These are phyloP conservation scores for Leptographium procerum DNA, from an alignment of 2,329 filamentous ascomycete genomes.

Conservation along the genomic window DNA sequence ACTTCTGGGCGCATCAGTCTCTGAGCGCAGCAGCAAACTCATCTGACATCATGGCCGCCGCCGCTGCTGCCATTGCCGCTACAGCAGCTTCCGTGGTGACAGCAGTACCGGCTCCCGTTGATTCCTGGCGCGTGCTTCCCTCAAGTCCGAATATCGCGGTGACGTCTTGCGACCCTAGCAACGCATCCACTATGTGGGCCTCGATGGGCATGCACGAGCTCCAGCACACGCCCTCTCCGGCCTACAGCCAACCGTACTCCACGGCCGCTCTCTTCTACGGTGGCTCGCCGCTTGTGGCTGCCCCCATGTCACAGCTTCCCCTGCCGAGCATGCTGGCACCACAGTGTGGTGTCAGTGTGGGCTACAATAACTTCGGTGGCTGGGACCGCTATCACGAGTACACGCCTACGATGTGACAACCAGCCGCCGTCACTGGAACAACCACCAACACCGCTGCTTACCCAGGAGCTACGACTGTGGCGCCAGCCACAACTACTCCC, in stretches of 20 bases:
- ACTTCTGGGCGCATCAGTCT: constrained; percentile 64
- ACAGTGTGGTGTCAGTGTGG: constrained; percentile 62
- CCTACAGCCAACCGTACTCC: constrained; percentile 68
- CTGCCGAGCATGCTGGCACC: constrained; percentile 78
- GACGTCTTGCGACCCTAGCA: constrained; percentile 48
- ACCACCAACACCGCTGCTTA: constrained; percentile 18
- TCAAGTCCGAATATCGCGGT: constrained; percentile 68
- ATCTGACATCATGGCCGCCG: constrained; percentile 5
- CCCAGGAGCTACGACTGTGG: constrained; percentile 32
- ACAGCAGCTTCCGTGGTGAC: constrained; percentile 4
- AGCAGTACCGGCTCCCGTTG: constrained; percentile 54
- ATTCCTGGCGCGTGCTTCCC: constrained; percentile 82
- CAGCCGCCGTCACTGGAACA: constrained; percentile 36
- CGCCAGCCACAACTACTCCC: constrained; percentile 9
- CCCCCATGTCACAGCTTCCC: constrained; percentile 65
- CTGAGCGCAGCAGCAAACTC: constrained; percentile 36
- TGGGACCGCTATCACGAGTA: constrained; percentile 84
- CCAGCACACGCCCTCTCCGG: constrained; percentile 63
- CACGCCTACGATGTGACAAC: constrained; percentile 75
- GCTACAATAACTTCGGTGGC: constrained; percentile 68
- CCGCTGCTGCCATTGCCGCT: constrained; percentile 11
- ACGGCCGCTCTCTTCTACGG: constrained; percentile 63
- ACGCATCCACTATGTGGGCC: constrained; percentile 58
- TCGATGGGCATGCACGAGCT: constrained; percentile 64
- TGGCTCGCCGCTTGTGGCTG: constrained; percentile 61